Conservation (phyloP, 2,329 filamentous ascomycete genomes). For the Aspergillus novofumigatus region DNA sequence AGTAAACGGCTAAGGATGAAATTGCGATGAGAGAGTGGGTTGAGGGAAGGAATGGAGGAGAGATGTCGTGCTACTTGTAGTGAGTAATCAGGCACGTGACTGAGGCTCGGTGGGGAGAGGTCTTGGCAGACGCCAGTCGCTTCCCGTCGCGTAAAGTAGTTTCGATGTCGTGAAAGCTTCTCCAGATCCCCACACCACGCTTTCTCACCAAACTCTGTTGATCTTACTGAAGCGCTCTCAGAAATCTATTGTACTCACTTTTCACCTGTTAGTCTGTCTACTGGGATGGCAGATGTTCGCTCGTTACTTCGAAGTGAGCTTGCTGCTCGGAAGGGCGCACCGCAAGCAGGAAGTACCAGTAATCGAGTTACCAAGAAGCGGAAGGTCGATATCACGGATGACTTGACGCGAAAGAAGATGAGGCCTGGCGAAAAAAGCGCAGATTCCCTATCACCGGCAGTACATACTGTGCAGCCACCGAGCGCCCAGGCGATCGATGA, state of each 20-base stretch:
- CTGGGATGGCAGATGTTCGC: constrained; percentile 70
- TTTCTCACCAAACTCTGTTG: neutral
- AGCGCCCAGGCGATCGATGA: constrained; percentile 21
- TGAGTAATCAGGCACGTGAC: constrained; percentile 18
- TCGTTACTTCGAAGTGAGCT: constrained; percentile 75
- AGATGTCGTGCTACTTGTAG: neutral
- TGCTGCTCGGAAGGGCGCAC: constrained; percentile 66
- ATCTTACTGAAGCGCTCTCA: neutral
- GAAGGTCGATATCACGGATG: constrained; percentile 46
- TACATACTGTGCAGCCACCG: constrained; percentile 21
- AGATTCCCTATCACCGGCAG: constrained; percentile 31
- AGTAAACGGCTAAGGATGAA: constrained; percentile 5
- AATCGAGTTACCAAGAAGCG: constrained; percentile 49
- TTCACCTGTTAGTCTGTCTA: neutral
- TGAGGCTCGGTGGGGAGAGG: constrained; percentile 15
- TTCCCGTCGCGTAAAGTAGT: constrained; percentile 16
- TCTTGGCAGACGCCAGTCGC: constrained; percentile 20
- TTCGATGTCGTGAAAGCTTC: constrained; percentile 15
- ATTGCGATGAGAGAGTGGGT: neutral
- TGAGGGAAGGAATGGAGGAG: neutral
- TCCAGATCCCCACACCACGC: constrained; percentile 19
- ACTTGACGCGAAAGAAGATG: constrained; percentile 41
- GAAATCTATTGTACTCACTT: neutral
- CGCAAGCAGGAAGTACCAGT: constrained; percentile 43
- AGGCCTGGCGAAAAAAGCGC: constrained; percentile 32